Base-by-base conservation (phyloP, 2,329 filamentous ascomycete genomes). In the Cytospora paraplurivora region DNA sequence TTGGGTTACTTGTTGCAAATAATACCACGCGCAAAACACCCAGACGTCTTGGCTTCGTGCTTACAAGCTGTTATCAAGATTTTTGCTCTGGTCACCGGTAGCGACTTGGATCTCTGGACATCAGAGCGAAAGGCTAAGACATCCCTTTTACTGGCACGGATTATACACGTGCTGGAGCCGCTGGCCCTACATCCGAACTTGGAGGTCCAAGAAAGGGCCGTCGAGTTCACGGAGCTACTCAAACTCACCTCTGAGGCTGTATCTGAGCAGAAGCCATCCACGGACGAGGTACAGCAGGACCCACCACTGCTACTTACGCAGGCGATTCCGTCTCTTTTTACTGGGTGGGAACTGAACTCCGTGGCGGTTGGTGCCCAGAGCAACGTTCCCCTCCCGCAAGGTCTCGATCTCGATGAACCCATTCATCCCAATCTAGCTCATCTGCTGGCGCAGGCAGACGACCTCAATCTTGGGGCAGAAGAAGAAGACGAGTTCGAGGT, bases 151-250 rank as follows among this genome's bases (percentile, higher is more conserved):
- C 87, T 96, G 76, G 90, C 91, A 34, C 87, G 93, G 1, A 87
- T 97, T 7, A 85, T 96, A 21, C 86, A 95, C 73, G 89, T 91
- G 55, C 79, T 97, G 27, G 93, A 98, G 70, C 85, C 88, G 0
- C 76, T 98, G 17, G 87, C 88, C 0, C 82, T 88, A 49, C 92
- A 98, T 73, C 93, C 94, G 0, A 92, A 88, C 70, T 82, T 99
- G 1, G 95, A 99, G 73, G 93, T 99, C 4, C 95, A 99, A 76
- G 95, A 98, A 75, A 87, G 95, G 62, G 90, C 93, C 3, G 93
- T 97, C 1, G 93, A 97, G 72, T 96, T 97, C 70, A 84, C 93
- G 0, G 95, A 99, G 73, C 82, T 98, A 13, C 85, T 98, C 71
- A 92, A 92, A 64, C 81, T 99, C 52, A 92, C 92, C 2, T 87